A percentile compares a stretch with the other conserved stretches of the same genome.
These are phyloP conservation scores for Emmonsiellopsis sp. DNA, from an alignment of 2,329 filamentous ascomycete species.

Conservation along the genomic window DNA sequence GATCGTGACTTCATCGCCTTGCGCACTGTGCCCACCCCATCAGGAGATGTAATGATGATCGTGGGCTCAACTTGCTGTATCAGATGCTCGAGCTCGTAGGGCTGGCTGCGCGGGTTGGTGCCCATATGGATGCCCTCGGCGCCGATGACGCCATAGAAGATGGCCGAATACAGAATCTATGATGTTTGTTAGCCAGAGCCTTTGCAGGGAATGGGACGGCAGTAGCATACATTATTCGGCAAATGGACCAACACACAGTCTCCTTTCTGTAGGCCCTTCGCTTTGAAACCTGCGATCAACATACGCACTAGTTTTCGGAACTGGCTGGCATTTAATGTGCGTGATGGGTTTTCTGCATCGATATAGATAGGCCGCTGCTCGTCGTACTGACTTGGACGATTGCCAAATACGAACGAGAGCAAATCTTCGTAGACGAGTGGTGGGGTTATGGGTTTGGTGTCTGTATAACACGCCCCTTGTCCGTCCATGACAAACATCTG, in stretches of 20 bases:
- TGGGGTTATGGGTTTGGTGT: not conserved
- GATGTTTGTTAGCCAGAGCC: not conserved
- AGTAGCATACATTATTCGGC: conserved; percentile 43
- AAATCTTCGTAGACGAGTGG: conserved; percentile 27
- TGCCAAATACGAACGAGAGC: conserved; percentile 33
- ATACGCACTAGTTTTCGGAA: conserved; percentile 38
- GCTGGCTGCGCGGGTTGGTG: conserved; percentile 40
- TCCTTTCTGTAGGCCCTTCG: conserved; percentile 39
- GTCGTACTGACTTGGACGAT: conserved; percentile 24
- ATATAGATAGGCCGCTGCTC: conserved; percentile 39
- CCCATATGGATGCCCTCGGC: conserved; percentile 40
- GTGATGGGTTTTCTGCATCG: conserved; percentile 38
- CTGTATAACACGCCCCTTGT: not conserved
- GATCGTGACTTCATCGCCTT: conserved; percentile 15
- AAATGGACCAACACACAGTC: conserved; percentile 48
- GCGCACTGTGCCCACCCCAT: conserved; percentile 30
- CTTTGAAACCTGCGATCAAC: conserved; percentile 43
- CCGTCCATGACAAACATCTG: not conserved
- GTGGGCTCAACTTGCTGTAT: conserved; percentile 35
- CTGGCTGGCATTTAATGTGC: conserved; percentile 39
- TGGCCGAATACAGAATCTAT: conserved; percentile 41
- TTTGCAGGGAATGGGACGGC: not conserved
- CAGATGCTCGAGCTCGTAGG: conserved; percentile 40
- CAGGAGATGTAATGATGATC: conserved; percentile 41
- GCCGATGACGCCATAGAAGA: conserved; percentile 42